Evolutionary conservation across 371 early-diverging fungal genomes (phyloP), one percentile per base, ranked within the genome.

Genomic region (Basidiobolus meristosporus): DNA sequence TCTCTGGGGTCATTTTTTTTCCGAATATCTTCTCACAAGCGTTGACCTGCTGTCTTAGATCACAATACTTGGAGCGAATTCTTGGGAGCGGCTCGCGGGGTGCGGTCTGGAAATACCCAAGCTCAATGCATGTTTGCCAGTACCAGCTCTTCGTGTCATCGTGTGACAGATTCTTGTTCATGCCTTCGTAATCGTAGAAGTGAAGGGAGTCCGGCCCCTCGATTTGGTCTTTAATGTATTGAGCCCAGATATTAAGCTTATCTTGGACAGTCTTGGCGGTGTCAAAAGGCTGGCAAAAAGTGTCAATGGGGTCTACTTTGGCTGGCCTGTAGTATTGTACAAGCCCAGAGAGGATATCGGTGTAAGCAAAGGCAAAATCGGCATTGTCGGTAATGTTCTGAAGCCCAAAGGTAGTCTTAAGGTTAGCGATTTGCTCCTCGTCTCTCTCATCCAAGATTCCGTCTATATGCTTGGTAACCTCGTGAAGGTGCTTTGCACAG

Each of bases 41-140:
- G n/a, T n/a, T n/a, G n/a, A n/a, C n/a, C n/a, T n/a, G n/a, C n/a
- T n/a, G n/a, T n/a, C n/a, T n/a, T n/a, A n/a, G n/a, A n/a, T n/a
- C n/a, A n/a, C n/a, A 17, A 18, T 16, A 68, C 45, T 30, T 60
- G 54, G 33, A 59, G 54, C 15, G 68, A 66, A 9, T 63, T 57
- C 28, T 63, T 40, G 0, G 58, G 50, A 16, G 52, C 53, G 19
- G 11, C 7, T 12, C 62, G 56, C n/a, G 57, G 1, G 68, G 58
- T 4, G 62, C 65, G 7, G 60, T 60, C 53, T 73, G 73, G 63
- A 68, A 70, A 50, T 65, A 78, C 11, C 70, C 78, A 38, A 67
- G 78, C 50, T 81, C 70, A 20, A 65, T 73, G 50, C 82, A 81
- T 1, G 60, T 58, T 43, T 80, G 43, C 30, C 37, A 42, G 26